phyloP scores from a whole-genome alignment of 352 stramenopile genomes.

The Phytophthora hibernalis region DNA sequence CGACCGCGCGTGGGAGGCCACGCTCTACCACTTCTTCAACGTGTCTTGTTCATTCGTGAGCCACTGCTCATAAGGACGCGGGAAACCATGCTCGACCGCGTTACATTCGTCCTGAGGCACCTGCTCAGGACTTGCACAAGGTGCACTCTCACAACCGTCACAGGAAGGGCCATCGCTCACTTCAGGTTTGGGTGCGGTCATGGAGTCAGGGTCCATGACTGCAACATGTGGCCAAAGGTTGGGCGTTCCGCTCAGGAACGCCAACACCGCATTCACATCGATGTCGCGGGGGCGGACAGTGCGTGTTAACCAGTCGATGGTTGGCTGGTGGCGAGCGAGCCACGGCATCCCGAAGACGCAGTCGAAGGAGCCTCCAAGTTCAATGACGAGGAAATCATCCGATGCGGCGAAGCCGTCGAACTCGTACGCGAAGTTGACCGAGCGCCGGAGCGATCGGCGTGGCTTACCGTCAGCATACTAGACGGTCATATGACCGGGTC shows the following conservation, averaged over 20 bases:
- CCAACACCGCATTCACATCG: constrained; percentile 20
- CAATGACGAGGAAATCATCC: too few relatives aligned
- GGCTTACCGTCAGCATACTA: too few relatives aligned
- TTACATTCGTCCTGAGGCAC: constrained; percentile 18
- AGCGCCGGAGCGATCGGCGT: too few relatives aligned
- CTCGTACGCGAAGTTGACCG: too few relatives aligned
- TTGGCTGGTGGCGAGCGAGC: too few relatives aligned
- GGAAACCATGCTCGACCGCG: constrained; percentile 20
- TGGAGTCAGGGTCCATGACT: constrained; percentile 25
- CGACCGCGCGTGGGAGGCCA: too few relatives aligned
- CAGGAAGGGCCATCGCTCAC: constrained; percentile 30
- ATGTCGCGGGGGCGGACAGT: too few relatives aligned
- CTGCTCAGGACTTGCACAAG: constrained; percentile 12
- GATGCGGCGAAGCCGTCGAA: too few relatives aligned
- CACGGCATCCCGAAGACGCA: too few relatives aligned
- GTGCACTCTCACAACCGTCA: constrained; percentile 6
- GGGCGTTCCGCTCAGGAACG: constrained; percentile 10
- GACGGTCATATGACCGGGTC: too few relatives aligned
- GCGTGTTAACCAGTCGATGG: too few relatives aligned
- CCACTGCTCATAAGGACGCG: constrained; percentile 19
- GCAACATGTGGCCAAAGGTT: constrained; percentile 16
- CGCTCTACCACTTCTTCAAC: constrained; percentile 1
- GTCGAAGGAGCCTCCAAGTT: too few relatives aligned
- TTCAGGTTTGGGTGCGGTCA: constrained; percentile 3
- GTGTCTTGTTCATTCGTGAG: constrained; percentile 1